Evolutionary conservation across 2,329 filamentous ascomycete genomes (phyloP).

Genomic region (Herpotrichia juniperi): DNA sequence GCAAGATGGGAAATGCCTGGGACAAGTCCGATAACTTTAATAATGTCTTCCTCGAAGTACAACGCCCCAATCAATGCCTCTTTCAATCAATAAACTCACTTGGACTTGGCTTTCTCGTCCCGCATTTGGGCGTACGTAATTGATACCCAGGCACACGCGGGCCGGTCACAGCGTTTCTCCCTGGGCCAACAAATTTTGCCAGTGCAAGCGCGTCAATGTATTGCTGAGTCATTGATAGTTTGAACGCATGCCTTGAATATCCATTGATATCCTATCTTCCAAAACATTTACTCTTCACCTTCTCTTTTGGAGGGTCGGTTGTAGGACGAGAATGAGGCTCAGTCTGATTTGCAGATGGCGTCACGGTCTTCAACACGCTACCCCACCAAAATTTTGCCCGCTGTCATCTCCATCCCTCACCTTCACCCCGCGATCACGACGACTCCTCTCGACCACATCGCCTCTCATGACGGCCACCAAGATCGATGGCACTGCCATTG

Average conservation of each 20-base stretch:
- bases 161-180: not conserved
- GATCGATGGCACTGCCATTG: constrained; percentile 96
- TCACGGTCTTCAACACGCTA: constrained; percentile 27
- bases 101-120: not conserved
- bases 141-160: constrained; percentile 7
- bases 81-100: not conserved
- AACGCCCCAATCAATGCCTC: not conserved
- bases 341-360: constrained; percentile 37
- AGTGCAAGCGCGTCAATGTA: not conserved
- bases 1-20: not conserved
- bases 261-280: too few relatives aligned
- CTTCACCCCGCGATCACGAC: constrained; percentile 21
- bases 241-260: not conserved
- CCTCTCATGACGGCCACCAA: constrained; percentile 81
- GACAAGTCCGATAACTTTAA: not conserved
- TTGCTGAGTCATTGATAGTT: constrained; percentile 4
- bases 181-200: constrained; percentile 1
- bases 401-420: not conserved
- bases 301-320: too few relatives aligned
- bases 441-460: constrained; percentile 58
- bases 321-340: constrained; percentile 24
- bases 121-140: constrained; percentile 16
- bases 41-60: not conserved
- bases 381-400: constrained; percentile 3
- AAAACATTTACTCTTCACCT: too few relatives aligned